These are phyloP conservation scores for Curvularia sp. DNA, from an alignment of 2,329 filamentous ascomycete genomes.

Conservation along the genomic window DNA sequence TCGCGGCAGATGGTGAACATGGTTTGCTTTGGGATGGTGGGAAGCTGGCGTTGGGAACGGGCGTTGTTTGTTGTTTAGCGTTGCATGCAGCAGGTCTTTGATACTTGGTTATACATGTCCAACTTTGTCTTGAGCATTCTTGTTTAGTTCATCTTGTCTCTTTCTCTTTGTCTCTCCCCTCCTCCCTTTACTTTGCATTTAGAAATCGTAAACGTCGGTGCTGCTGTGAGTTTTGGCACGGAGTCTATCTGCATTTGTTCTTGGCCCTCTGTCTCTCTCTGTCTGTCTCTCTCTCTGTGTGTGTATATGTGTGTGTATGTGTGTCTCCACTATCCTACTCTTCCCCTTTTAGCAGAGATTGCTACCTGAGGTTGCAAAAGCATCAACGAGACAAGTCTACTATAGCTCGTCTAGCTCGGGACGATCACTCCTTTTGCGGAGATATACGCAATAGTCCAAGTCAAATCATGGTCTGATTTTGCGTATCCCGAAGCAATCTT, in stretches of 20 bases:
- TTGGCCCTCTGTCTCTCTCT: too few relatives aligned
- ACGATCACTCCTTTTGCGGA: not conserved
- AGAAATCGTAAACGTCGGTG: not conserved
- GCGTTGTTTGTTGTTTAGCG: not conserved
- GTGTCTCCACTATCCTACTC: not conserved
- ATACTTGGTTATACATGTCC: not conserved
- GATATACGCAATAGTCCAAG: not conserved
- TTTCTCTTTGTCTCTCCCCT: too few relatives aligned
- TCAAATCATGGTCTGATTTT: not conserved
- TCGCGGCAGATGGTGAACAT: not conserved
- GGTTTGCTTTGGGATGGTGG: not conserved
- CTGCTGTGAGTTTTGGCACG: not conserved
- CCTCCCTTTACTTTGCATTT: not conserved
- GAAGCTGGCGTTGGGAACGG: not conserved
- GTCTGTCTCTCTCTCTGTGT: too few relatives aligned
- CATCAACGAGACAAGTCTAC: not conserved
- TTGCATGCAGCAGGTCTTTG: not conserved
- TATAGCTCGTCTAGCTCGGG: not conserved
- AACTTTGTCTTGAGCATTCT: not conserved
- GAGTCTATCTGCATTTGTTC: not conserved
- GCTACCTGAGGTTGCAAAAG: not conserved
- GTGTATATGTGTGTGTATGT: too few relatives aligned
- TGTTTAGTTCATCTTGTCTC: not conserved
- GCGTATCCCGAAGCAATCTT: not conserved
- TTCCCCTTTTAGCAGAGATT: too few relatives aligned